Evolutionary conservation across 2,329 filamentous ascomycete genomes (phyloP).

Genomic region (Samsoniella hepiali): DNA sequence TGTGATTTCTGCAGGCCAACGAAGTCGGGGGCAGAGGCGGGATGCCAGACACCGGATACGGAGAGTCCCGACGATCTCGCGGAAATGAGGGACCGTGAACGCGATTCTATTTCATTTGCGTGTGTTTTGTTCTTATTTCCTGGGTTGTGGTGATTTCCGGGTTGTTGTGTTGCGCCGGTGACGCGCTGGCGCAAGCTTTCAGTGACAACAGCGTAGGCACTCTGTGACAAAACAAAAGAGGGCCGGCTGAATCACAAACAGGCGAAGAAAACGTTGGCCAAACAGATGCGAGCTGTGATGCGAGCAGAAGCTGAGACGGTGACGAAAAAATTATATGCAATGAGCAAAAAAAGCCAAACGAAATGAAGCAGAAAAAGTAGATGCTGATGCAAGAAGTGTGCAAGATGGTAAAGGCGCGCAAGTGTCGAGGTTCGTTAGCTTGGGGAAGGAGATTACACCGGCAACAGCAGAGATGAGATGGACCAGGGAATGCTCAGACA

Average conservation of each 20-base stretch:
- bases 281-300: neutral
- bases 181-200: constrained; percentile 9
- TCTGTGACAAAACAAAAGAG: constrained; percentile 10
- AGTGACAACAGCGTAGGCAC: neutral
- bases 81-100: neutral
- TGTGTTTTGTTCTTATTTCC: neutral
- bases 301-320: neutral
- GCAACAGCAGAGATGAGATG: constrained; percentile 9
- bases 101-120: constrained; percentile 7
- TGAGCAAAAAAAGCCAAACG: neutral
- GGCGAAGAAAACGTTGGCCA: constrained; percentile 5
- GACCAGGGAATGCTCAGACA: constrained; percentile 7
- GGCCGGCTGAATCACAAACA: constrained; percentile 15
- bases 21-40: constrained; percentile 18
- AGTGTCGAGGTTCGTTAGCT: constrained; percentile 7
- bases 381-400: neutral
- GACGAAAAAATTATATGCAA: neutral
- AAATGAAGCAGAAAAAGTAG: neutral
- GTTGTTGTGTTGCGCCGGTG: constrained; percentile 1
- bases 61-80: neutral
- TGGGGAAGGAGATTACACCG: constrained; percentile 14
- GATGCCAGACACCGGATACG: neutral
- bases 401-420: neutral
- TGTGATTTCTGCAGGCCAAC: constrained; percentile 19
- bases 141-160: neutral